Evolutionary conservation across 768 basidiomycete species (phyloP).

Genomic region (Pleurotus sapidus): DNA sequence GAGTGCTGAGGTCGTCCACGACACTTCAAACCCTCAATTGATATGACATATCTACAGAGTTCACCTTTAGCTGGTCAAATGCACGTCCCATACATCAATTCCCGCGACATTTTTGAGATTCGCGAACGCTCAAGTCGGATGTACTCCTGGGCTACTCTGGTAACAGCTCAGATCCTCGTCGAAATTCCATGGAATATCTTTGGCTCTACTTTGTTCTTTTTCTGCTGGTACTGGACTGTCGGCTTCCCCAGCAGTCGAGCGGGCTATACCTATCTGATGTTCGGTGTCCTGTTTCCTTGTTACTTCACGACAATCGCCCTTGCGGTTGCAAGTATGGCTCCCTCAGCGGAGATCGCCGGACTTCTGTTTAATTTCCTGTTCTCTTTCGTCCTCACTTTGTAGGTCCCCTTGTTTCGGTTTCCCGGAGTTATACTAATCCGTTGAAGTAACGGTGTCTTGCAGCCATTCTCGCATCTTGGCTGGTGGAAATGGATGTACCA

Average conservation of each 20-base stretch:
- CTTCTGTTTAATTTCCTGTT: constrained; percentile 42
- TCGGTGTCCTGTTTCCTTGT: constrained; percentile 51
- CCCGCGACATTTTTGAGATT: constrained; percentile 62
- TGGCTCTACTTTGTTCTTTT: constrained; percentile 55
- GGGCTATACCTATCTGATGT: constrained; percentile 55
- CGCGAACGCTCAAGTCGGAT: constrained; percentile 66
- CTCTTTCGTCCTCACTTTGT: constrained; percentile 46
- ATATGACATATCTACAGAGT: constrained; percentile 25
- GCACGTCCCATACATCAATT: constrained; percentile 55
- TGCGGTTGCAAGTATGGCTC: constrained; percentile 45
- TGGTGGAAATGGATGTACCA: constrained; percentile 56
- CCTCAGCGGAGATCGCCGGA: constrained; percentile 41
- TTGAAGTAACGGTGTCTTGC: constrained; percentile 44
- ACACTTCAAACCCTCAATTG: constrained; percentile 60
- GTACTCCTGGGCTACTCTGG: constrained; percentile 57
- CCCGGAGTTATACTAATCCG: too few species aligned
- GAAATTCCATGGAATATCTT: constrained; percentile 64
- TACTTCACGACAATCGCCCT: constrained; percentile 48
- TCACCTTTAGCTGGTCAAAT: constrained; percentile 62
- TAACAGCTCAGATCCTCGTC: constrained; percentile 52
- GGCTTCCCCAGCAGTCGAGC: constrained; percentile 52
- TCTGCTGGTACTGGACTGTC: constrained; percentile 73
- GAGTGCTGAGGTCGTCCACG: constrained; percentile 42
- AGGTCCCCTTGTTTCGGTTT: constrained; percentile 10
- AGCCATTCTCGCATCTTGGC: constrained; percentile 40